Percentiles rank a stretch among this genome's conserved stretches.
Evolutionary conservation across 495 filamentous ascomycete genomes (phyloP).

Genomic region (Tuber borchii): DNA sequence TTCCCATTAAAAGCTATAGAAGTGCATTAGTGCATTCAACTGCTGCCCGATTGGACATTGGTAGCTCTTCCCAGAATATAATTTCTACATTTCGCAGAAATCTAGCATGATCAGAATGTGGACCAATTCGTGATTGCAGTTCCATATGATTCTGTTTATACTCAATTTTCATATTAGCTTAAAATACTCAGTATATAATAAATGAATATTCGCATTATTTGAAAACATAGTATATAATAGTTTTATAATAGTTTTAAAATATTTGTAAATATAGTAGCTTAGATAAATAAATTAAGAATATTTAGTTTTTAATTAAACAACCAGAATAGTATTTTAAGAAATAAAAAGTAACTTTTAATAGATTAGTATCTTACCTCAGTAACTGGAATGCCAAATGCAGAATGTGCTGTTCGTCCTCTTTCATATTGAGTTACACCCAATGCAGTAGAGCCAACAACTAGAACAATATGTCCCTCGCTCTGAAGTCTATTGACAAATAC

Average conservation of each 20-base stretch:
- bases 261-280: no score
- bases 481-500: slow-evolving; percentile 6
- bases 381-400: slow-evolving; percentile 24
- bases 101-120: not conserved
- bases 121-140: not conserved
- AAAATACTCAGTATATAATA: no score
- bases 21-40: slow-evolving; percentile 13
- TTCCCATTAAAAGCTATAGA: not conserved
- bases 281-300: no score
- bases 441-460: slow-evolving; percentile 22
- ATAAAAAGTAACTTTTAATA: no score
- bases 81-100: not conserved
- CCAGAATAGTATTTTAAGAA: no score
- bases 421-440: slow-evolving; percentile 22
- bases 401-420: slow-evolving; percentile 15
- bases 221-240: no score
- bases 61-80: slow-evolving; percentile 16
- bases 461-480: slow-evolving; percentile 10
- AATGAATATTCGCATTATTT: no score
- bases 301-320: no score
- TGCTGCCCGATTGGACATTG: slow-evolving; percentile 8
- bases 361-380: slow-evolving; percentile 2
- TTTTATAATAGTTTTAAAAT: no score
- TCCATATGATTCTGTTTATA: not conserved
- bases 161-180: no score